Evolutionary conservation across 2,329 filamentous ascomycete species (phyloP), one percentile per base, ranked within the genome.

Genomic region (Elsinoe arachidis): DNA sequence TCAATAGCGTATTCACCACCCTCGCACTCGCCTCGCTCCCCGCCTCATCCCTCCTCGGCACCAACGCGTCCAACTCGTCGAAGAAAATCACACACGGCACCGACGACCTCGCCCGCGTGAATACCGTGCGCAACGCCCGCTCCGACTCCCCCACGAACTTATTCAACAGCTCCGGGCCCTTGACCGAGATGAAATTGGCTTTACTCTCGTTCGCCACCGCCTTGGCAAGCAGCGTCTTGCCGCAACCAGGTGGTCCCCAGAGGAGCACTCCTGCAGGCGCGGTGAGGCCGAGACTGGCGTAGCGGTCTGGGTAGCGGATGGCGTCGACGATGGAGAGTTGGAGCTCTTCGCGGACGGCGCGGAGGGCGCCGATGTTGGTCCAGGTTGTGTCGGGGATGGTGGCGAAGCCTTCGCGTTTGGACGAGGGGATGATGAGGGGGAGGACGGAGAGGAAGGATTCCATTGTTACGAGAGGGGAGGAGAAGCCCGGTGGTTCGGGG

Each of bases 121-220:
- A 99, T 0, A 97, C 87, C 69, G 95, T 90, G 19, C 93, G 85
- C 1, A 99, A 87, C 0, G 91, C 89, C 10, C 92, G 86, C 73
- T 99, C 93, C 5, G 89, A 95, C 72, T 99, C 93, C 63, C 93
- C 93, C 9, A 99, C 91, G 69, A 92, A 99, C 68, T 97, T 99
- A 77, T 97, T 97, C 46, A 99, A 80, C 9, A 99, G 78, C 70
- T 99, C 93, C 0, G 93, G 93, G 0, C 93, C 93, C 72, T 96
- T 96, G 73, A 99, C 90, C 55, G 90, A 90, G 72, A 99, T 99
- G 76, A 99, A 99, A 72, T 96, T 97, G 49, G 93, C 93, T 70
- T 92, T 90, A 6, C 88, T 91, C 69, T 96, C 90, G 70, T 95
- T 95, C 57, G 93, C 93, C 3, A 96, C 90, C 2, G 93, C 93